Base-by-base conservation (phyloP, 1,284 basidiomycete species). In the Gomphus bonarii region DNA sequence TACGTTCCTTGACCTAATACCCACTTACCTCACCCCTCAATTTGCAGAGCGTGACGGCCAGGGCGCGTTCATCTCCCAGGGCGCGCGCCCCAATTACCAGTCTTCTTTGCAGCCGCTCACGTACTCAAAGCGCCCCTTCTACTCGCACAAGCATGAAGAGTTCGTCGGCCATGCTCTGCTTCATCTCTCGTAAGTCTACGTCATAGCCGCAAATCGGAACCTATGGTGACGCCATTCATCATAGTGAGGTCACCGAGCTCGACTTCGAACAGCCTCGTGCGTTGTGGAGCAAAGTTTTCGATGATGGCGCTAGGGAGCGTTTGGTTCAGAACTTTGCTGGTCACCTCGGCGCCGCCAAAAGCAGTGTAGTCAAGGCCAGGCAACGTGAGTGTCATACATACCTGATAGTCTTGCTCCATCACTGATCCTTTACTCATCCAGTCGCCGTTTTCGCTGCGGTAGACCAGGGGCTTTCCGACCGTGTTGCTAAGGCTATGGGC, bases 221-320 rank as follows among this genome's bases (percentile, higher is more conserved):
- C 11, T n/a, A 12, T n/a, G 7, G 44, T 3, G 31, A 31, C 9
- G 48, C 3, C 43, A 18, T 38, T 38, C 9, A 43, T 31, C 58
- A 56, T 66, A 85, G 82, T 89, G 56, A 58, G 16, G 42, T 58
- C 20, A 58, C 5, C 20, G 56, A 58, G 18, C 56, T 58, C 65
- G 93, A 97, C 77, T 97, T 97, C 66, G 88, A 91, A 72, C 91
- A 94, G 67, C 91, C 94, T 7, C 82, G 91, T 59, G 81, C 76
- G 14, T 74, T 97, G 48, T 95, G 84, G 80, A 67, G 71, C 61
- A 84, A 82, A 65, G 92, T 95, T 25, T 87, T 91, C 75, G 78
- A 77, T 61, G 84, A 91, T 59, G 73, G 73, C 22, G 78, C 80
- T 57, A 78, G 81, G 51, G 75, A 81, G 61, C 82, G 87, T 63